These are phyloP conservation scores for Triadica sebifera DNA, from an alignment of 345 rosid species.

Conservation along the genomic window DNA sequence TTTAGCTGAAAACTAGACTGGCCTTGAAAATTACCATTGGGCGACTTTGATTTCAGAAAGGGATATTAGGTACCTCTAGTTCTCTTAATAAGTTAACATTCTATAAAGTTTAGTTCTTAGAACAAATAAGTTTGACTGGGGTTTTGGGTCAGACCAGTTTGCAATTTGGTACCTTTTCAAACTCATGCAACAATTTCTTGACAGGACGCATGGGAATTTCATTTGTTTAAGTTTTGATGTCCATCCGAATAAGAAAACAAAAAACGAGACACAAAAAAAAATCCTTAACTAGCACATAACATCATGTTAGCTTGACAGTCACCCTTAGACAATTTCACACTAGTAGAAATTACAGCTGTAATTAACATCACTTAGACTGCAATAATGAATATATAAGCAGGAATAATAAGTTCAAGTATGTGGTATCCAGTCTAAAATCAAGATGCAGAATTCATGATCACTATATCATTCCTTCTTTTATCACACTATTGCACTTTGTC, in stretches of 20 bases:
- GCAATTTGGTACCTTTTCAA: not conserved
- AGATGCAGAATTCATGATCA: not conserved
- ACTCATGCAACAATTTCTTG: not conserved
- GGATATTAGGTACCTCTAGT: not conserved
- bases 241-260: not conserved
- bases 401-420: not conserved
- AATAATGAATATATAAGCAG: not conserved
- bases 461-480: not conserved
- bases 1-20: not conserved
- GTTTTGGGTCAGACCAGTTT: not conserved
- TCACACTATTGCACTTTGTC: not conserved
- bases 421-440: not conserved
- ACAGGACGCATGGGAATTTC: not conserved
- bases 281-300: not conserved
- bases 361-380: not conserved
- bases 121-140: not conserved
- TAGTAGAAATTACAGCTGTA: not conserved
- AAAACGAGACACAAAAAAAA: not conserved
- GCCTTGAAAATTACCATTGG: not conserved
- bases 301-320: not conserved
- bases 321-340: not conserved
- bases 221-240: conserved; percentile 7
- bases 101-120: not conserved
- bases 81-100: not conserved
- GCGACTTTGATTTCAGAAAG: not conserved